Base-by-base conservation (phyloP, 257 asterid species). In the Plantago elongata region DNA sequence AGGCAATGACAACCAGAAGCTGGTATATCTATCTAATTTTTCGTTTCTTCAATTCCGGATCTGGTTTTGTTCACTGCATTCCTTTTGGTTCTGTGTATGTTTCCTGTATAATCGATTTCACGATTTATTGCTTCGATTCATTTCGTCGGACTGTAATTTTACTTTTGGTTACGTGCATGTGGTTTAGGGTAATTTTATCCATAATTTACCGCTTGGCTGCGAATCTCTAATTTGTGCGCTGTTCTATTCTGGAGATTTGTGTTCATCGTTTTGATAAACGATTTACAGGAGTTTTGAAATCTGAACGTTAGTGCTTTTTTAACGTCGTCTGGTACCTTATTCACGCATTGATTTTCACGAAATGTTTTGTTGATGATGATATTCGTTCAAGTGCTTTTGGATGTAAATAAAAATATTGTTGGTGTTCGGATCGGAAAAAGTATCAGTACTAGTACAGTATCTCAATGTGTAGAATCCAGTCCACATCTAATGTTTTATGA, bases 1-100 rank as follows among this genome's bases (percentile, higher is more conserved):
- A 68, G 96, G 95, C 18, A 88, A 79, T 38, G 78, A 77, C 27
- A 63, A 72, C 65, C 71, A 83, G 18, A 83, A 77, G 62, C 81
- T 87, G 88, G 95, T 90, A 74, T 8, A 74, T 8, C 27, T 22
- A 43, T 13, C 34, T 11, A 11, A 62, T 11, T 62, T 9, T 48
- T n/a, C 40, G 37, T 37, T 43, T 34, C 7, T 3, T 27, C 5
- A 0, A 16, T 22, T 18, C 45, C 18, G 43, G 44, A 43, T 59
- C 64, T 43, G 42, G 44, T 59, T 22, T 11, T 57, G n/a, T 57
- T 57, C 14, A 7, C 40, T 13, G 3, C 34, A 10, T 37, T 37
- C 40, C 6, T 57, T 37, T 38, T 57, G 13, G 17, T 1, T 57
- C 50, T 10, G 37, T 57, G 43, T 14, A 37, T 30, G 18, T 45